Conservation (phyloP, 495 filamentous ascomycete species). For the Cairneyella variabilis region DNA sequence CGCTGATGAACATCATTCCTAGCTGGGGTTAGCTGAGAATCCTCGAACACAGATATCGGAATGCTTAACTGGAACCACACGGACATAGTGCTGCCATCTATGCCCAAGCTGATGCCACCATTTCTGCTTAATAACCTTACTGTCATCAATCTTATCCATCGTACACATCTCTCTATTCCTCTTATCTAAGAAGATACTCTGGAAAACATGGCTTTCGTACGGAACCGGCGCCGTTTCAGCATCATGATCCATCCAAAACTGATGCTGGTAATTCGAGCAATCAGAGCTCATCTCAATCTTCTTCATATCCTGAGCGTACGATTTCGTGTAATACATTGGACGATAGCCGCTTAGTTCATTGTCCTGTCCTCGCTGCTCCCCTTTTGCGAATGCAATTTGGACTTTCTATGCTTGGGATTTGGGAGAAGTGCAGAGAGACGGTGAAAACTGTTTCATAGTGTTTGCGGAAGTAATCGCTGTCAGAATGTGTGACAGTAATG, state of each 20-base stretch:
- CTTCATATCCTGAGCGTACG: slow-evolving; percentile 54
- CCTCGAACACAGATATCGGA: background rate
- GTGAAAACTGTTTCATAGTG: slow-evolving; percentile 72
- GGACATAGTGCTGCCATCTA: slow-evolving; percentile 72
- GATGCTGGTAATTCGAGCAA: slow-evolving; percentile 79
- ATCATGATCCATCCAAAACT: slow-evolving; percentile 54
- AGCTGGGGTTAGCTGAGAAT: slow-evolving; percentile 41
- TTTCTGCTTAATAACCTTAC: slow-evolving; percentile 66
- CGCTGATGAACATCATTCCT: slow-evolving; percentile 79
- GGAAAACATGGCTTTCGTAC: slow-evolving; percentile 72
- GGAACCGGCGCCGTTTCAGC: slow-evolving; percentile 17
- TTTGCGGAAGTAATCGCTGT: slow-evolving; percentile 67
- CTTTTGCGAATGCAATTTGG: slow-evolving; percentile 50
- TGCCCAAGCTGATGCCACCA: slow-evolving; percentile 90
- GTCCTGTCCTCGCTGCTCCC: slow-evolving; percentile 24
- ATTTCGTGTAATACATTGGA: slow-evolving; percentile 82
- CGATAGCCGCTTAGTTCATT: slow-evolving; percentile 47
- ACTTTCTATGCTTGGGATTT: slow-evolving; percentile 43
- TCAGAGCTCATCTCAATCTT: slow-evolving; percentile 89
- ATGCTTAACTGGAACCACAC: slow-evolving; percentile 43
- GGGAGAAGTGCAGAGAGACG: slow-evolving; percentile 44
- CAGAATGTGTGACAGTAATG: slow-evolving; percentile 78
- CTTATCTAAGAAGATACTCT: slow-evolving; percentile 80
- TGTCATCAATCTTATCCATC: slow-evolving; percentile 61
- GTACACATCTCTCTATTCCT: slow-evolving; percentile 64